Evolutionary conservation across 2,329 filamentous ascomycete genomes (phyloP), one percentile per base, ranked within the genome.

Genomic region (Diplodia mutila): DNA sequence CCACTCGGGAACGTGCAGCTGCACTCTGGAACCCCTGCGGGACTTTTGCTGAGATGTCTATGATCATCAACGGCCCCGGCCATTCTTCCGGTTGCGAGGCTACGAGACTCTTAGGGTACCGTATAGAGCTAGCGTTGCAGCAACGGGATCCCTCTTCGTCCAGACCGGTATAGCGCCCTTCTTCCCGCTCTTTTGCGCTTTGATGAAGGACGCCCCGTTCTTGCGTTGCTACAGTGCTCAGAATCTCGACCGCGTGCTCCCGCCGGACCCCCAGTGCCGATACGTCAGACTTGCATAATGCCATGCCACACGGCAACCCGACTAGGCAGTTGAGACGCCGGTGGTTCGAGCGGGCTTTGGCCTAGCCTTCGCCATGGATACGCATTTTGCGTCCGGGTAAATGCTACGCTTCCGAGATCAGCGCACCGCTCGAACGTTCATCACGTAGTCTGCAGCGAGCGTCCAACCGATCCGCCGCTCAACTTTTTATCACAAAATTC

Each of bases 31-130:
- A 39, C 46, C 55, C 55, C n/a, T 48, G 54, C 34, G 11, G 12
- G 18, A 16, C 34, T 25, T 23, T 34, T 34, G 29, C 49, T 53
- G 49, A 18, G 25, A 12, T 18, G 8, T 21, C 14, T 11, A n/a
- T 32, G 18, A 54, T 55, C 29, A 32, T n/a, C 5, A n/a, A 54
- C 29, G 52, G 9, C 29, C 23, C 27, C 52, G 52, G 27, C 27
- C 57, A 61, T 61, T 61, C 57, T 29, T 61, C 39, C 39, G 57
- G 57, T 32, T 61, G 57, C 57, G 18, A 61, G 57, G 55, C 55
- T 46, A 59, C 55, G 14, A 34, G 18, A n/a, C 37, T 16, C n/a
- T 46, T 39, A 14, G 29, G 34, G 27, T n/a, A n/a, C 23, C 42
- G 27, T 61, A 21, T 32, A 16, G 16, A n/a, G 34, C 55, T 59